Evolutionary conservation across 148 eudicot species (phyloP), one percentile per base, ranked within the genome.

Genomic region (Rhododendron molle): DNA sequence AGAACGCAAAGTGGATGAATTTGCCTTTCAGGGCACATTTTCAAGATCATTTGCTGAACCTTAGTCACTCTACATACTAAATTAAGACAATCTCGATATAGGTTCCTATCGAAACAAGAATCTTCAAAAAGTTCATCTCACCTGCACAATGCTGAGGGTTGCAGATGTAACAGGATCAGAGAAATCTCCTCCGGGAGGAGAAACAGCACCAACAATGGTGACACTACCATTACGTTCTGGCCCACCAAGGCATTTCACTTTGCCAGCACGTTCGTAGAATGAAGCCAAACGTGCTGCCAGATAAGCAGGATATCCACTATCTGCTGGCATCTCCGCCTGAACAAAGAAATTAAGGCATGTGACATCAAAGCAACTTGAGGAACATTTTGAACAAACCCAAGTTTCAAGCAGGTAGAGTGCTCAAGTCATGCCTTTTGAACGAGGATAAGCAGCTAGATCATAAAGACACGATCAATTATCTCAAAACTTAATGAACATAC

Each of bases 171-270:
- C 99, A 71, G 99, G 99, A 89, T 97, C 99, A 74, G 99, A 97
- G 93, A 97, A 97, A 90, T 97, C 99, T 94, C 99, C 99, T 89
- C 99, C 99, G 49, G 99, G 99, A 89, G 99, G 99, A 82, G 99
- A 97, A 83, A 97, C 99, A 80, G 99, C 99, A 83, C 99, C 99
- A 82, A 97, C 99, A 90, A 97, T 97, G 71, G 99, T 97, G 62
- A 97, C 99, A 94, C 99, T 97, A 40, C 99, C 99, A 81, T 86
- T 92, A 86, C 99, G 97, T 83, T 97, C 99, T 36, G 99, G 99
- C 79, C 95, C 94, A 87, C 99, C 99, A 83, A 97, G 98, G 88
- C 99, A 97, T 88, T 97, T 97, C 84, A 97, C 98, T 89, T 97
- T 97, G 73, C 99, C 99, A 80, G 99, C 99, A 92, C 99, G 98